A percentile compares a stretch with the other conserved stretches of the same genome.
These are phyloP conservation scores for Melocanna baccifera DNA, from an alignment of 176 grass and related monocot species.

Conservation along the genomic window DNA sequence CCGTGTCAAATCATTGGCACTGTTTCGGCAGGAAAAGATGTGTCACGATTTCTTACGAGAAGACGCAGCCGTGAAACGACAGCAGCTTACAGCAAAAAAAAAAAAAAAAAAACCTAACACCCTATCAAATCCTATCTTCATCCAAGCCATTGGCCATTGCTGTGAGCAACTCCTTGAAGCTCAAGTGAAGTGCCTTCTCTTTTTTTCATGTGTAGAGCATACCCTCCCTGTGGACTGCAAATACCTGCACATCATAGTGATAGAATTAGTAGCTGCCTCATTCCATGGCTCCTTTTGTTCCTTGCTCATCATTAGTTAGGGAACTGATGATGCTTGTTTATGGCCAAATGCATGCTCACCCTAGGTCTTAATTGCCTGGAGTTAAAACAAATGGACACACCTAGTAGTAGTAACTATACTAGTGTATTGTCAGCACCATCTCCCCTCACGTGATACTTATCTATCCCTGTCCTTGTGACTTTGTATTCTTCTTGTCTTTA, in stretches of 20 bases:
- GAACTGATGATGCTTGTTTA: conserved; percentile 30
- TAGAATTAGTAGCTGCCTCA: background rate
- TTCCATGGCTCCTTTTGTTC: conserved; percentile 23
- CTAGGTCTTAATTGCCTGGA: conserved; percentile 21
- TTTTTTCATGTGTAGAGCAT: conserved; percentile 37
- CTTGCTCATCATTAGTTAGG: conserved; percentile 21
- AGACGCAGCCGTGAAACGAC: background rate
- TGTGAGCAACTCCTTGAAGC: background rate
- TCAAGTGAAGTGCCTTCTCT: conserved; percentile 23
- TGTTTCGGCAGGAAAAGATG: conserved; percentile 29
- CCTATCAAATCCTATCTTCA: conserved; percentile 5
- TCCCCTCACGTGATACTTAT: conserved; percentile 25
- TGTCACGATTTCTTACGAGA: background rate
- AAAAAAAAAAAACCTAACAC: background rate
- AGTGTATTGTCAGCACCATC: conserved; percentile 26
- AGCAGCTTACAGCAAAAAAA: conserved; percentile 13
- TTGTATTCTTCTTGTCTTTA: conserved; percentile 43
- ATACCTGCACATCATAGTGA: background rate
- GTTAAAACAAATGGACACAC: conserved; percentile 31
- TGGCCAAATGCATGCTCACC: conserved; percentile 9
- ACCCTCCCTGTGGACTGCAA: background rate
- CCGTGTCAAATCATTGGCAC: conserved; percentile 37
- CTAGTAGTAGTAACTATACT: background rate
- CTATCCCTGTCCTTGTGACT: conserved; percentile 24
- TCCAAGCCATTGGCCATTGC: conserved; percentile 19